These are phyloP conservation scores for Fonsecaea monophora DNA, from an alignment of 2,329 filamentous ascomycete species.

Conservation along the genomic window DNA sequence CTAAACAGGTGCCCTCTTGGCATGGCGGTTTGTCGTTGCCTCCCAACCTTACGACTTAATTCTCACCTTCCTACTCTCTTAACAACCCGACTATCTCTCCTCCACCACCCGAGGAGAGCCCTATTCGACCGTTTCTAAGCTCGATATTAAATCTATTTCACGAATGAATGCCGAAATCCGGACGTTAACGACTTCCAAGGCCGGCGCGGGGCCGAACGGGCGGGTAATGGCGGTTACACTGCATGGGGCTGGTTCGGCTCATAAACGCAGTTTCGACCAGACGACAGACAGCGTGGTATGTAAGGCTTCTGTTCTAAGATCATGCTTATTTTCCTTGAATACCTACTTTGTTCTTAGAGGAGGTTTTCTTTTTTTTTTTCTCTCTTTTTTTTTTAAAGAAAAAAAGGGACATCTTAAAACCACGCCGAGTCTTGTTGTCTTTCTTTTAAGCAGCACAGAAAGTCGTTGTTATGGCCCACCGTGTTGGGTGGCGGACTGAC, in stretches of 20 bases:
- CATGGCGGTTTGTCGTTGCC: neutral
- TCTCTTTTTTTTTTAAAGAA: no score
- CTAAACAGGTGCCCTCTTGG: neutral
- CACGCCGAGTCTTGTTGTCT: no score
- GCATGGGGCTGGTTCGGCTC: neutral
- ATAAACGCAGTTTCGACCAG: slow-evolving; percentile 12
- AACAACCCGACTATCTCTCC: slow-evolving; percentile 5
- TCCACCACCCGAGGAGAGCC: neutral
- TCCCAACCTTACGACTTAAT: neutral
- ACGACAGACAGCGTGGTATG: slow-evolving; percentile 5
- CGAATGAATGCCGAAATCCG: neutral
- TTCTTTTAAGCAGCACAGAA: neutral
- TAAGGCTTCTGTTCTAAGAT: neutral
- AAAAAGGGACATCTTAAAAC: no score
- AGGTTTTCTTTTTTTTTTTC: no score
- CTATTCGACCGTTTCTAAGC: neutral
- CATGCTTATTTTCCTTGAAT: neutral
- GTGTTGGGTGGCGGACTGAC: no score
- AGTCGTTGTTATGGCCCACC: neutral
- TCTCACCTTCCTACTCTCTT: neutral
- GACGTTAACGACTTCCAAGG: neutral
- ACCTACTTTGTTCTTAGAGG: neutral
- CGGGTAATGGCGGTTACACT: neutral
- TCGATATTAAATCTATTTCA: neutral
- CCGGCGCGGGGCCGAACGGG: neutral